phyloP scores from a whole-genome alignment of 768 basidiomycete genomes.

The Xerocomellus chrysenteron region DNA sequence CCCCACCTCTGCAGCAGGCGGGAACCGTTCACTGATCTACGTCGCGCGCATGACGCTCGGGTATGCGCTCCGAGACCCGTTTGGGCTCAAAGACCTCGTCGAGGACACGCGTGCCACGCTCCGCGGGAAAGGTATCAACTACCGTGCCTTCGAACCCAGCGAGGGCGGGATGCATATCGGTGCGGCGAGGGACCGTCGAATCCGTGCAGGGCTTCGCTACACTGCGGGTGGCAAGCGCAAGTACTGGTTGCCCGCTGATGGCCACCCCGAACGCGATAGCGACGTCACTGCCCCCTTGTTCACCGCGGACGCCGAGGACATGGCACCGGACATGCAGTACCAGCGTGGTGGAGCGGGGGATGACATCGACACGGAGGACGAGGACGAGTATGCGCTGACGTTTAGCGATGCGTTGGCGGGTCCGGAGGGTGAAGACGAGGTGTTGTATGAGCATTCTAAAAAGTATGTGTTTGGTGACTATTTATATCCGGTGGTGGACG shows the following conservation, averaged over 20 bases:
- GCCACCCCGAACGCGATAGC: constrained; percentile 35
- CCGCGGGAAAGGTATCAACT: constrained; percentile 88
- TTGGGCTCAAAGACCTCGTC: constrained; percentile 82
- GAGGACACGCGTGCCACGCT: constrained; percentile 83
- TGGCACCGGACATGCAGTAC: constrained; percentile 56
- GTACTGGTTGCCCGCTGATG: constrained; percentile 80
- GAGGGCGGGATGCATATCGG: constrained; percentile 94
- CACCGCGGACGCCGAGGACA: constrained; percentile 55
- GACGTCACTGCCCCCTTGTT: constrained; percentile 79
- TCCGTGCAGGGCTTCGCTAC: constrained; percentile 90
- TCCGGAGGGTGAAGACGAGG: constrained; percentile 70
- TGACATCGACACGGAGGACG: constrained; percentile 36
- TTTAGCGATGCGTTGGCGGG: constrained; percentile 36
- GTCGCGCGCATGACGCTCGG: constrained; percentile 88
- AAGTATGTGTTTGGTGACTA: constrained; percentile 88
- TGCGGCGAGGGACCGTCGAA: constrained; percentile 78
- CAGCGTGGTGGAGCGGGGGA: constrained; percentile 17
- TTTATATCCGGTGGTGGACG: constrained; percentile 86
- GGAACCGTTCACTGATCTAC: constrained; percentile 41
- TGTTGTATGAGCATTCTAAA: constrained; percentile 71
- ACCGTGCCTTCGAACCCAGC: constrained; percentile 94
- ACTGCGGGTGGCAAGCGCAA: constrained; percentile 87
- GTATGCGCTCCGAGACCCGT: constrained; percentile 85
- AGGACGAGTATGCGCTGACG: constrained; percentile 32
- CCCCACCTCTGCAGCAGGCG: constrained; percentile 37